These are phyloP conservation scores for Schoenoplectus tabernaemontani DNA, from an alignment of 202 grass and related monocot species.

Conservation along the genomic window DNA sequence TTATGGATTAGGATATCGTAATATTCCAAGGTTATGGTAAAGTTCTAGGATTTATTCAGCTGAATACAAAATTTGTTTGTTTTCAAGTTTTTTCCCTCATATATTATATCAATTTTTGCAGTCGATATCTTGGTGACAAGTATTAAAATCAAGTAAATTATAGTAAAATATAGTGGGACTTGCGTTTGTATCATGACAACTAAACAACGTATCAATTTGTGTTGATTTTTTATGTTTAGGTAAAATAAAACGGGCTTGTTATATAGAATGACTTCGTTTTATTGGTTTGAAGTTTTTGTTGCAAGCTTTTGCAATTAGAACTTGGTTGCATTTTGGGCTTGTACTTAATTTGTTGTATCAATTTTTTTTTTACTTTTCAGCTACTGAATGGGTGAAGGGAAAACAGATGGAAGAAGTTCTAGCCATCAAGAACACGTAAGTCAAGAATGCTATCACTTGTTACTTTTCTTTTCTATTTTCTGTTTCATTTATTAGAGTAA, in stretches of 20 bases:
- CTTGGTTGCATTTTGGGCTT: not conserved
- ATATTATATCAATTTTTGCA: not conserved
- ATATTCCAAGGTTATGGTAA: not conserved
- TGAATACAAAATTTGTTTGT: not conserved
- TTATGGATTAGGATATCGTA: not conserved
- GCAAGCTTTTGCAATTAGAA: not conserved
- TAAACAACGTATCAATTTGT: not conserved
- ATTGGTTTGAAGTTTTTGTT: not conserved
- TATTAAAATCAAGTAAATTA: not conserved
- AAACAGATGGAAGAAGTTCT: constrained; percentile 68
- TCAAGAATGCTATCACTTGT: not conserved
- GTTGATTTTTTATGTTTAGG: not conserved
- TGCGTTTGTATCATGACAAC: not conserved
- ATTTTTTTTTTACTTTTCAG: constrained; percentile 32
- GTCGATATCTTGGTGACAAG: not conserved
- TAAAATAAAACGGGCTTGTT: not conserved
- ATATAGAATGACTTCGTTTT: not conserved
- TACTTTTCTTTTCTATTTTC: not conserved
- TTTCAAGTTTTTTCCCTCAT: not conserved
- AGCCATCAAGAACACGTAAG: constrained; percentile 76
- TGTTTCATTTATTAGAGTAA: not conserved
- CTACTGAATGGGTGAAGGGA: constrained; percentile 88
- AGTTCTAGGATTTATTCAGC: not conserved
- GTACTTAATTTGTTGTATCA: not conserved
- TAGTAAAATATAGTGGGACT: not conserved